Percentiles rank a stretch among this genome's conserved stretches.
These are phyloP conservation scores for Calonectria multiphialidica DNA, from an alignment of 2,329 filamentous ascomycete species.

Conservation along the genomic window DNA sequence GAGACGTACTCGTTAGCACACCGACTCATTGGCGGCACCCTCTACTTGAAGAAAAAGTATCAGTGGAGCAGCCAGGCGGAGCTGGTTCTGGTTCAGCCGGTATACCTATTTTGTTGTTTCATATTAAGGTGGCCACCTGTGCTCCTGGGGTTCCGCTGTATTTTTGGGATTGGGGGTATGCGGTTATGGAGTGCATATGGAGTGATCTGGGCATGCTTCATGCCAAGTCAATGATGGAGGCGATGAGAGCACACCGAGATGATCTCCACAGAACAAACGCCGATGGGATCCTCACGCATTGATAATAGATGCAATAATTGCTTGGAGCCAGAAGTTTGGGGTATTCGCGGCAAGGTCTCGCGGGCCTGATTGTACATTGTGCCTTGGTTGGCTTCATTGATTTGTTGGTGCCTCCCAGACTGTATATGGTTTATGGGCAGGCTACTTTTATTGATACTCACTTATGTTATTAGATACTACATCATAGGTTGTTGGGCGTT, in stretches of 20 bases:
- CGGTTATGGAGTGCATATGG: slow-evolving; percentile 62
- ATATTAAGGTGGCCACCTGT: slow-evolving; percentile 60
- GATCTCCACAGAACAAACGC: slow-evolving; percentile 24
- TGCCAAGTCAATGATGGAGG: slow-evolving; percentile 57
- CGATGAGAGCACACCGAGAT: slow-evolving; percentile 48
- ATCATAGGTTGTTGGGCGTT: slow-evolving; percentile 14
- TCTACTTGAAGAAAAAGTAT: slow-evolving; percentile 51
- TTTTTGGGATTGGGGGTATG: slow-evolving; percentile 59
- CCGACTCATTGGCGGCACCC: slow-evolving; percentile 67
- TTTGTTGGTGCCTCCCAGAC: neutral
- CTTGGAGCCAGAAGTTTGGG: neutral
- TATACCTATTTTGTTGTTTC: slow-evolving; percentile 61
- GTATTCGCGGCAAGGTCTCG: neutral
- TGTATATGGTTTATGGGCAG: slow-evolving; percentile 3
- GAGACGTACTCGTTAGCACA: slow-evolving; percentile 59
- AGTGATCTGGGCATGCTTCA: slow-evolving; percentile 64
- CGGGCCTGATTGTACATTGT: neutral
- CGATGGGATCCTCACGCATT: slow-evolving; percentile 15
- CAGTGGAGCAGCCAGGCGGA: slow-evolving; percentile 51
- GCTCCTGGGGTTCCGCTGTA: slow-evolving; percentile 57
- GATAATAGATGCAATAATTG: neutral
- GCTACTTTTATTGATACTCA: neutral
- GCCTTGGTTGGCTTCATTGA: slow-evolving; percentile 1
- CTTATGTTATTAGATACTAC: neutral
- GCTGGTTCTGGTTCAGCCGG: slow-evolving; percentile 61